Percentiles rank a stretch among this genome's conserved stretches.
Conservation (phyloP, 2,329 filamentous ascomycete genomes). For the Cyanodermella asteris region DNA sequence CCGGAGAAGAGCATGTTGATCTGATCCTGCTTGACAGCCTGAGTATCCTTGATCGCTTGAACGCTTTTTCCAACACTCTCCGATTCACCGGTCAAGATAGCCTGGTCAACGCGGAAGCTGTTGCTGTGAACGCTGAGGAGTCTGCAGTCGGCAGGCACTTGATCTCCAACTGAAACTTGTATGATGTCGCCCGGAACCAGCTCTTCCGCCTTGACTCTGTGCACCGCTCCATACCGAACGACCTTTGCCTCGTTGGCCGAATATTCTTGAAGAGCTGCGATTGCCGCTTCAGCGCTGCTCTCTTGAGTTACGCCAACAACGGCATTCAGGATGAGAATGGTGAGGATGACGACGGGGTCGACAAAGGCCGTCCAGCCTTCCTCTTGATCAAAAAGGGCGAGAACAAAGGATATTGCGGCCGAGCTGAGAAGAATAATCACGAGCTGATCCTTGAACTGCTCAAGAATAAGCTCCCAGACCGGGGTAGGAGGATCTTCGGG, state of each 20-base stretch:
- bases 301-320: slow-evolving; percentile 97
- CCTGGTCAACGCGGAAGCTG: slow-evolving; percentile 90
- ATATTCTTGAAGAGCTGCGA: slow-evolving; percentile 94
- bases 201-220: slow-evolving; percentile 83
- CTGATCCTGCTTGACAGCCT: slow-evolving; percentile 93
- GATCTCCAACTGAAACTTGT: slow-evolving; percentile 70
- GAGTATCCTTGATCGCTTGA: slow-evolving; percentile 44
- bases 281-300: slow-evolving; percentile 95
- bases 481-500: slow-evolving; percentile 88
- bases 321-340: slow-evolving; percentile 87
- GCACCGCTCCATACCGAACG: slow-evolving; percentile 59
- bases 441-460: slow-evolving; percentile 98
- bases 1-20: slow-evolving; percentile 96
- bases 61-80: slow-evolving; percentile 85
- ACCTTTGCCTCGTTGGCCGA: slow-evolving; percentile 96
- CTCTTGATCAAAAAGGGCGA: slow-evolving; percentile 81
- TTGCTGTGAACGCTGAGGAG: slow-evolving; percentile 84
- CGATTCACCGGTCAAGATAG: slow-evolving; percentile 90
- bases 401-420: slow-evolving; percentile 75
- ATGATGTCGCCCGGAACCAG: slow-evolving; percentile 88
- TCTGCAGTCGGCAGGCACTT: slow-evolving; percentile 86
- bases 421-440: slow-evolving; percentile 88
- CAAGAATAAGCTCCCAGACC: slow-evolving; percentile 84
- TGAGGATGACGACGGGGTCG: slow-evolving; percentile 86
- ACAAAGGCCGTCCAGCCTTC: slow-evolving; percentile 96